Evolutionary conservation across 1,284 basidiomycete genomes (phyloP), one percentile per base, ranked within the genome.

Genomic region (Trichosporon sp.): DNA sequence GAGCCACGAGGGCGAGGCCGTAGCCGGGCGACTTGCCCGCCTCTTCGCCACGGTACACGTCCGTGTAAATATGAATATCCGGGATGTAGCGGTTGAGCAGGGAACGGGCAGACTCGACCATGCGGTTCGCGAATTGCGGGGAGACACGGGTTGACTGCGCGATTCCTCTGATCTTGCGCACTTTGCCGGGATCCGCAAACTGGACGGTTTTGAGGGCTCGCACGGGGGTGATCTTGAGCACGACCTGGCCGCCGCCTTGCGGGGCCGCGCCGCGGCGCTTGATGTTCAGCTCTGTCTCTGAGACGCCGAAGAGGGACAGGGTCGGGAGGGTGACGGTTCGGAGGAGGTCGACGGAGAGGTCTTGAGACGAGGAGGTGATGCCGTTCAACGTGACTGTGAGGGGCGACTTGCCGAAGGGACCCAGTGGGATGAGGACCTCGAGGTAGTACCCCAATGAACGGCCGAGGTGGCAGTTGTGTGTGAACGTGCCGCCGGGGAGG

Each of bases 31-130:
- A 92, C 92, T 94, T 97, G 82, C 97, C 97, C 74, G 93, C 94
- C 74, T 99, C 97, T 31, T 95, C 93, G 8, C 96, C 96, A 80
- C 97, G 95, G 85, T 98, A 99, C 12, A 98, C 95, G 78, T 99
- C 97, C 0, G 97, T 97, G 81, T 98, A 97, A 35, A 99, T 89
- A 83, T 99, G 98, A 37, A 98, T 93, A 81, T 99, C 97, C 32
- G 96, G 96, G 73, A 99, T 97, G 84, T 93, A 98, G 3, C 96
- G 90, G 80, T 98, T 98, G 46, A 99, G 87, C 31, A 99, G 88
- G 2, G 92, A 92, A 56, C 97, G 89, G 10, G 94, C 90, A 1
- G 94, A 88, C 78, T 98, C 96, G 70, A 99, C 97, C 90, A 99
- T 94, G 64, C 97, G 89, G 83, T 98, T 98, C 1, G 96, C 95